Percentiles rank a stretch among this genome's conserved stretches.
phyloP scores from a whole-genome alignment of 306 rosid genomes.

The Pyrus betulifolia region DNA sequence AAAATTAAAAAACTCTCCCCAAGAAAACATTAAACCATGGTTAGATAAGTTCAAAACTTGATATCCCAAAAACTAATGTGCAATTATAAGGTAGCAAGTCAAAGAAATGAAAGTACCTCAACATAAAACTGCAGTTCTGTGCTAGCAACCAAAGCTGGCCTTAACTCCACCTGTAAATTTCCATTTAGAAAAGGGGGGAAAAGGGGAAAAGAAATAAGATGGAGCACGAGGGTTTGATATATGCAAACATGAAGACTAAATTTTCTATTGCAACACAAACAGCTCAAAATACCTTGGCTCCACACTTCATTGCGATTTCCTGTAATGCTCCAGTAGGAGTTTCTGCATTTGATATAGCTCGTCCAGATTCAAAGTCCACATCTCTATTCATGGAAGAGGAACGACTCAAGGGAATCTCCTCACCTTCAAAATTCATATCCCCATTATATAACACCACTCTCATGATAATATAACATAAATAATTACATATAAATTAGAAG shows the following conservation, averaged over 20 bases:
- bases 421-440: slow-evolving; percentile 45
- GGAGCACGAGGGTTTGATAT: not conserved
- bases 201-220: slow-evolving; percentile 3
- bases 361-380: slow-evolving; percentile 61
- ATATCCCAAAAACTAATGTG: slow-evolving; percentile 7
- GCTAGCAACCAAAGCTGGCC: slow-evolving; percentile 58
- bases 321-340: slow-evolving; percentile 58
- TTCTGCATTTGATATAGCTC: slow-evolving; percentile 44
- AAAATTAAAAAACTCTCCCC: not conserved
- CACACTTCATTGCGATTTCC: slow-evolving; percentile 87
- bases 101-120: slow-evolving; percentile 47
- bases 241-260: slow-evolving; percentile 11
- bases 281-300: slow-evolving; percentile 62
- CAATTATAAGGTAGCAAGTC: slow-evolving; percentile 4
- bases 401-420: slow-evolving; percentile 57
- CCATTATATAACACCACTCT: not conserved
- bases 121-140: slow-evolving; percentile 65
- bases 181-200: slow-evolving; percentile 6
- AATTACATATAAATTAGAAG: not conserved
- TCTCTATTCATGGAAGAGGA: slow-evolving; percentile 69
- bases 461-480: slow-evolving; percentile 12
- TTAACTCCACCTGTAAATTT: slow-evolving; percentile 63
- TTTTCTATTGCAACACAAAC: slow-evolving; percentile 3
- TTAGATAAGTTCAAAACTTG: not conserved
- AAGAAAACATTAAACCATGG: not conserved